Conservation (phyloP, 2,329 filamentous ascomycete genomes). For the Aureobasidium sp. region DNA sequence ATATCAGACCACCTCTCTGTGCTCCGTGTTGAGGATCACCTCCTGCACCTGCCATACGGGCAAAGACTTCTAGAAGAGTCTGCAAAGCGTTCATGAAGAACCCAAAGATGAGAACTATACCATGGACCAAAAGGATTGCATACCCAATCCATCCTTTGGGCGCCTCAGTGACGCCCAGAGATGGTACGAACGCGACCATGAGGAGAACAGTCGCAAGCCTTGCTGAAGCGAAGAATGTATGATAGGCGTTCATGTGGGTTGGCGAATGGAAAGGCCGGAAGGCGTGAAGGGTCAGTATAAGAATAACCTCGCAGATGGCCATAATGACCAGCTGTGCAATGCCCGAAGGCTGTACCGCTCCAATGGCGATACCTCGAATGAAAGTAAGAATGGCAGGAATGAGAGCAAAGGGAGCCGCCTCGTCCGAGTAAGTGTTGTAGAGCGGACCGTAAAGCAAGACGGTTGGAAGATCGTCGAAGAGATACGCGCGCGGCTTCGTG, state of each 20-base stretch:
- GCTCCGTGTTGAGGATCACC: conserved; percentile 49
- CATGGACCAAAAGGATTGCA: conserved; percentile 79
- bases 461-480: conserved; percentile 90
- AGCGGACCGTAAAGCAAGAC: conserved; percentile 85
- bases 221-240: conserved; percentile 73
- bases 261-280: conserved; percentile 85
- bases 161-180: conserved; percentile 68
- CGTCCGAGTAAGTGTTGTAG: conserved; percentile 96
- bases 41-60: conserved; percentile 74
- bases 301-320: conserved; percentile 88
- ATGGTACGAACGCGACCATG: conserved; percentile 67
- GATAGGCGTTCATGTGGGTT: conserved; percentile 96
- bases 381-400: conserved; percentile 80
- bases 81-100: conserved; percentile 91
- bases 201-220: conserved; percentile 60
- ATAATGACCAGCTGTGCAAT: conserved; percentile 89
- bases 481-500: conserved; percentile 73
- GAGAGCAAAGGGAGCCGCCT: conserved; percentile 81
- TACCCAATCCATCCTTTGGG: conserved; percentile 95
- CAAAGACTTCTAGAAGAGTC: conserved; percentile 81
- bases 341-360: conserved; percentile 84
- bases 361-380: conserved; percentile 81
- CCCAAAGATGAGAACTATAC: conserved; percentile 74
- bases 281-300: conserved; percentile 77
- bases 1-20: conserved; percentile 58